Evolutionary conservation across 805 yeast species (phyloP).

Genomic region (Candida boidinii): DNA sequence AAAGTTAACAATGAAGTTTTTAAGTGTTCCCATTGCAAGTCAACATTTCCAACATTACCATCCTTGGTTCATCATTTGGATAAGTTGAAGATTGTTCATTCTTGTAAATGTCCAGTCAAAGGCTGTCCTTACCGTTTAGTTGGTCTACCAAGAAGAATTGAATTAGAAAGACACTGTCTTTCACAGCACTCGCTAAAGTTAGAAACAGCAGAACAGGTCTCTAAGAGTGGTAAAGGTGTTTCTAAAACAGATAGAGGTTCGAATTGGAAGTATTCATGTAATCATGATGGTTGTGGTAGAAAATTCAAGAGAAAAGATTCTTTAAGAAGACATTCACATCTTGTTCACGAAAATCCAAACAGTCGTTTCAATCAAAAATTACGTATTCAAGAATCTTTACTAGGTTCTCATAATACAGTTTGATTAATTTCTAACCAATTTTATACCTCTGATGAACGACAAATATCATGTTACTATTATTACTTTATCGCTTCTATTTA

Average conservation of each 20-base stretch:
- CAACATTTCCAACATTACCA: slow-evolving; percentile 27
- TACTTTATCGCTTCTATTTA: too few relatives aligned
- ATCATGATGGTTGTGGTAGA: slow-evolving; percentile 31
- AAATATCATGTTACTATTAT: too few relatives aligned
- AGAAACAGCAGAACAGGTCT: slow-evolving; percentile 4
- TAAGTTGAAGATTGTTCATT: slow-evolving; percentile 26
- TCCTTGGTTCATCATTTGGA: slow-evolving; percentile 31
- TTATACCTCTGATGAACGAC: too few relatives aligned
- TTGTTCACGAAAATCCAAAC: slow-evolving; percentile 38
- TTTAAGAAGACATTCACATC: slow-evolving; percentile 39
- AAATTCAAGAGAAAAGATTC: slow-evolving; percentile 46
- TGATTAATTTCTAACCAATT: too few relatives aligned
- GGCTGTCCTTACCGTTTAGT: slow-evolving; percentile 41
- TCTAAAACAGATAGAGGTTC: not conserved
- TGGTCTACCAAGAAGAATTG: slow-evolving; percentile 40
- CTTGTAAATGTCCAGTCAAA: slow-evolving; percentile 35
- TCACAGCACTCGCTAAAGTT: slow-evolving; percentile 29
- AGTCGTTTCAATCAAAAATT: slow-evolving; percentile 31
- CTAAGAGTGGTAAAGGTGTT: slow-evolving; percentile 2
- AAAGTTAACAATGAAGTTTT: slow-evolving; percentile 23
- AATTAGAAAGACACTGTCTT: slow-evolving; percentile 40
- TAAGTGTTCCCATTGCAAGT: slow-evolving; percentile 39
- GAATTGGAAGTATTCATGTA: slow-evolving; percentile 7
- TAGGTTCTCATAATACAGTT: slow-evolving; percentile 9
- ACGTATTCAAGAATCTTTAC: slow-evolving; percentile 12